Percentiles rank a stretch among this genome's conserved stretches.
Evolutionary conservation across 352 stramenopile genomes (phyloP).

Genomic region (Plasmopara halstedii): DNA sequence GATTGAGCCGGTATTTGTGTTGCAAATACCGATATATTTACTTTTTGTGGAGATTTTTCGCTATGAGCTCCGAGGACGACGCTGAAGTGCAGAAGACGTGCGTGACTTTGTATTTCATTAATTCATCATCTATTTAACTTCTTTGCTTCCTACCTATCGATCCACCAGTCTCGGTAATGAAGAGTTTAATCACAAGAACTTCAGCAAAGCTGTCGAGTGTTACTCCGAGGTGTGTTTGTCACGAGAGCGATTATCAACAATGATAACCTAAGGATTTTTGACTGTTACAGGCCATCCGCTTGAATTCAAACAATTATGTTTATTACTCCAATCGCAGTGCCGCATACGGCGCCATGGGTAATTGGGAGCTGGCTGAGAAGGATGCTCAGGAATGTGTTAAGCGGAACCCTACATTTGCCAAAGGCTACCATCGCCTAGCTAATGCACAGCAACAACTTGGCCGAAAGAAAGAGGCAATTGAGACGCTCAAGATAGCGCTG

Average conservation of each 20-base stretch:
- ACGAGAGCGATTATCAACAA: background rate
- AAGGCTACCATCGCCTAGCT: conserved; percentile 71
- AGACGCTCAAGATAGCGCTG: conserved; percentile 44
- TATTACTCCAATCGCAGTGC: conserved; percentile 82
- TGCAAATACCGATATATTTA: background rate
- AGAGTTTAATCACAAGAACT: conserved; percentile 84
- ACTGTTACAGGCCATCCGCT: conserved; percentile 48
- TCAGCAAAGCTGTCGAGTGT: conserved; percentile 66
- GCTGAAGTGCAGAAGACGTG: conserved; percentile 64
- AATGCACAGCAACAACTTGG: conserved; percentile 76
- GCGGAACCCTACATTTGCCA: conserved; percentile 63
- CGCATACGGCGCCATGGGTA: conserved; percentile 51
- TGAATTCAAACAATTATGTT: conserved; percentile 67
- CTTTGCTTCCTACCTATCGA: background rate
- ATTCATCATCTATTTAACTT: background rate
- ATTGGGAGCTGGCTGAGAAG: conserved; percentile 65
- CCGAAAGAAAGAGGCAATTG: conserved; percentile 58
- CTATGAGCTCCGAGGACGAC: conserved; percentile 34
- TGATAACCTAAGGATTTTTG: background rate
- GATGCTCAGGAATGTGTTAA: conserved; percentile 72
- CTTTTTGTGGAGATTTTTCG: conserved; percentile 7
- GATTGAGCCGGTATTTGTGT: too few species aligned
- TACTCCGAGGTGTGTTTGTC: conserved; percentile 56
- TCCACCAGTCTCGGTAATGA: conserved; percentile 60
- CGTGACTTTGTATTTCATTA: conserved; percentile 3